Conservation (phyloP, 2,329 filamentous ascomycete species). For the Chaetomium olivaceum region DNA sequence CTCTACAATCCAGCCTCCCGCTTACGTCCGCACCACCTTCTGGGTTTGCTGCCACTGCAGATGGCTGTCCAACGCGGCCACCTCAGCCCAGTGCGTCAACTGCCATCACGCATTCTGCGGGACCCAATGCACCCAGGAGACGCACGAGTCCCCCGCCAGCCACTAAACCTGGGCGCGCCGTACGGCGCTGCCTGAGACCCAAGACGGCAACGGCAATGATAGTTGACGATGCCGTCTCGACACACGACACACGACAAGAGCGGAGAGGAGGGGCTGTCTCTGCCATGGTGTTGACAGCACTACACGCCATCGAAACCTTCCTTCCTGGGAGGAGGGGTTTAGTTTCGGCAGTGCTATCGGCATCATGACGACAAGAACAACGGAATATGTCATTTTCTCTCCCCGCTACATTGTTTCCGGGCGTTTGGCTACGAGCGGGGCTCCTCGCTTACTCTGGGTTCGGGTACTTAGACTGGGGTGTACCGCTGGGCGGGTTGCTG, state of each 20-base stretch:
- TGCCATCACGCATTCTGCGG: not conserved
- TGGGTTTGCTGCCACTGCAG: conserved; percentile 11
- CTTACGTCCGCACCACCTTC: not conserved
- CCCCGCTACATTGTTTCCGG: not conserved
- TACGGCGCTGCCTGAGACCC: not conserved
- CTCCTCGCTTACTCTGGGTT: not conserved
- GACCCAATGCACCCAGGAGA: not conserved
- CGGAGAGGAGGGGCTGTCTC: not conserved
- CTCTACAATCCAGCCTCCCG: not conserved
- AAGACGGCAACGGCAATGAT: not conserved
- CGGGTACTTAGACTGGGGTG: not conserved
- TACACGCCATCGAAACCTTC: not conserved
- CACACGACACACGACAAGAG: not conserved
- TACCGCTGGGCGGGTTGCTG: not conserved
- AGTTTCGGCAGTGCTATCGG: not conserved
- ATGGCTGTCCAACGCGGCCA: not conserved
- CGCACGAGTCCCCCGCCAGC: not conserved
- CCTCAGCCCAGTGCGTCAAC: conserved; percentile 1
- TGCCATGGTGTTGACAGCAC: too few species aligned
- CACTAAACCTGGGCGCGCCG: not conserved
- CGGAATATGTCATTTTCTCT: not conserved
- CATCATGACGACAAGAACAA: not conserved
- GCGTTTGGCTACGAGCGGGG: not conserved
- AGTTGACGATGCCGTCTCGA: not conserved
- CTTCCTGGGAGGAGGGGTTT: too few species aligned